Percentiles rank a stretch among this genome's conserved stretches.
phyloP scores from a whole-genome alignment of 345 rosid genomes.

The Gossypium longicalyx region DNA sequence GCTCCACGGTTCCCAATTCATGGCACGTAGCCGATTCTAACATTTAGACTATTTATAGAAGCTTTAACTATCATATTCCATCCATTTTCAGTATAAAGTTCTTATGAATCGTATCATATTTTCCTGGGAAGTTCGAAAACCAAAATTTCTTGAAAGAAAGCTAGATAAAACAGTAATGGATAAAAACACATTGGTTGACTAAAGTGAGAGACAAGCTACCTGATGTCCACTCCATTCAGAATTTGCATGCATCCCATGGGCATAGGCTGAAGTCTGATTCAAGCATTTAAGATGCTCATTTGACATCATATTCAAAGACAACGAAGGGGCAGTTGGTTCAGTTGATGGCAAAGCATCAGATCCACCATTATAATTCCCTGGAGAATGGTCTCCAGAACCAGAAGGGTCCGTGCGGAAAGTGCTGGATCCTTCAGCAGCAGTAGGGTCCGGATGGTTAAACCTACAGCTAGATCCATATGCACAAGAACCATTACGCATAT shows the following conservation, averaged over 20 bases:
- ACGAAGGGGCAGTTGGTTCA: constrained; percentile 1
- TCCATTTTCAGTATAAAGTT: not conserved
- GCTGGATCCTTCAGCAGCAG: constrained; percentile 31
- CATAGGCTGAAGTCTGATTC: constrained; percentile 11
- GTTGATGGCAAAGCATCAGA: constrained; percentile 3
- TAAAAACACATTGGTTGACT: not conserved
- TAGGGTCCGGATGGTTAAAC: constrained; percentile 60
- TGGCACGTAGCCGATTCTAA: not conserved
- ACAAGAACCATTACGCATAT: constrained; percentile 59
- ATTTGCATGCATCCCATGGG: constrained; percentile 7
- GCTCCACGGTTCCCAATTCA: not conserved
- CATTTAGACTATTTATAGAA: not conserved
- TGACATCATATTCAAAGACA: constrained; percentile 7
- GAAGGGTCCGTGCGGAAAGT: constrained; percentile 8
- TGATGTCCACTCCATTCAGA: constrained; percentile 10
- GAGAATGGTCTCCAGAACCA: constrained; percentile 15
- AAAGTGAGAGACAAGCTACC: constrained; percentile 13
- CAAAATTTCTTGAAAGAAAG: not conserved
- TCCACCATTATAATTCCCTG: constrained; percentile 10
- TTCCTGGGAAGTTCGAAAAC: not conserved
- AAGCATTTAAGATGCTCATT: constrained; percentile 12
- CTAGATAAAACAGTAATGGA: not conserved
- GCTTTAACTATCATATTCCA: not conserved
- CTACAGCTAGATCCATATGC: constrained; percentile 44
- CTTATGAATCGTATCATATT: not conserved